These are phyloP conservation scores for Vitis rupestris DNA, from an alignment of 164 flowering plant genomes.

Conservation along the genomic window DNA sequence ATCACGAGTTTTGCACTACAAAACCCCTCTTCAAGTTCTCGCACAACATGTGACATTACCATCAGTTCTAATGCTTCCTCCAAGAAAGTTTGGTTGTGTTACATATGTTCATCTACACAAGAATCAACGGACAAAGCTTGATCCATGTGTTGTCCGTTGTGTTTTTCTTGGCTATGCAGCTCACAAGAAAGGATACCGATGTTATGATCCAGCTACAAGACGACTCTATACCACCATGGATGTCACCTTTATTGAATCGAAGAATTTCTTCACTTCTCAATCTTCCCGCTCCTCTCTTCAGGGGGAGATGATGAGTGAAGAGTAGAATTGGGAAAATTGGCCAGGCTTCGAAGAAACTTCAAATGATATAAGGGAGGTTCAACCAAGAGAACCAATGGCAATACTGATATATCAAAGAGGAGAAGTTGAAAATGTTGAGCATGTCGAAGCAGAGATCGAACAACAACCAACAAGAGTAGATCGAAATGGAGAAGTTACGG, in stretches of 20 bases:
- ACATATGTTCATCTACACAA: constrained; percentile 7
- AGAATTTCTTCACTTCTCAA: background rate
- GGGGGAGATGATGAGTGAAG: background rate
- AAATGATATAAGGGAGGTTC: background rate
- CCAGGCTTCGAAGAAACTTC: background rate
- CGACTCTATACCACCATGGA: background rate
- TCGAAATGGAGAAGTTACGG: too few species aligned
- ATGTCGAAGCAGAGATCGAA: too few species aligned
- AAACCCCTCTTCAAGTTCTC: too few species aligned
- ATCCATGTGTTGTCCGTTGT: constrained; percentile 4
- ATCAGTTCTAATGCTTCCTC: background rate
- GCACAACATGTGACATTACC: background rate
- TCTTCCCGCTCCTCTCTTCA: background rate
- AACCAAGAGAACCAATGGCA: too few species aligned
- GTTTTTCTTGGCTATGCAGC: constrained; percentile 2
- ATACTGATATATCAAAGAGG: too few species aligned
- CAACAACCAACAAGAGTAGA: too few species aligned
- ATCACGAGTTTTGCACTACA: too few species aligned
- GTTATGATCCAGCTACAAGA: background rate
- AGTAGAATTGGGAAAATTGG: background rate
- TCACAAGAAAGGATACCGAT: background rate
- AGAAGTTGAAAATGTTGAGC: too few species aligned
- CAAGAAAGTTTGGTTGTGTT: background rate
- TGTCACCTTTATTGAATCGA: constrained; percentile 5
- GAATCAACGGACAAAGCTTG: constrained; percentile 1